phyloP scores from a whole-genome alignment of 208 protist genomes.

The Borovskyia barvae region DNA sequence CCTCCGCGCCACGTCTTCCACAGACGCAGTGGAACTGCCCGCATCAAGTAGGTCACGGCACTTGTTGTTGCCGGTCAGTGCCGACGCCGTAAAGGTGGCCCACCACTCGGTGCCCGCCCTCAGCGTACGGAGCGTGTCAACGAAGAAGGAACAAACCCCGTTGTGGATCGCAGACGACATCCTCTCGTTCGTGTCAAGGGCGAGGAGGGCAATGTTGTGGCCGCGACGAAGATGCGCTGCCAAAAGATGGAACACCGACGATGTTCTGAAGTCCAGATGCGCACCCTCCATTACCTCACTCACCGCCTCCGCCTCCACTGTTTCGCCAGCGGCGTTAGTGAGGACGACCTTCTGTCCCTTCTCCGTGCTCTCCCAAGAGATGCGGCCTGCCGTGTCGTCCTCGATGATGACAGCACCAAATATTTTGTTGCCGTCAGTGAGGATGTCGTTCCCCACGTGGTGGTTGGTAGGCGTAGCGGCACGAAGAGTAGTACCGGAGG shows the following conservation, averaged over 20 bases:
- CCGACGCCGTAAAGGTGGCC: slow-evolving; percentile 27
- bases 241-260: slow-evolving; percentile 9
- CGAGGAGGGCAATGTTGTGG: slow-evolving; percentile 22
- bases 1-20: slow-evolving; percentile 19
- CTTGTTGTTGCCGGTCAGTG: slow-evolving; percentile 26
- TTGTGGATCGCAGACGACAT: slow-evolving; percentile 18
- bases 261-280: slow-evolving; percentile 9
- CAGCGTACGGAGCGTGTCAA: slow-evolving; percentile 19
- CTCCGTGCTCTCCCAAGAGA: slow-evolving; percentile 19
- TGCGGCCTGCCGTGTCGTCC: slow-evolving; percentile 11
- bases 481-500: too few species aligned
- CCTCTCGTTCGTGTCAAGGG: slow-evolving; percentile 15
- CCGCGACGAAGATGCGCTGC: slow-evolving; percentile 25
- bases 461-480: too few species aligned
- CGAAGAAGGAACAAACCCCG: slow-evolving; percentile 21
- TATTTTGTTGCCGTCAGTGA: slow-evolving; percentile 15
- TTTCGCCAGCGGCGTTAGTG: slow-evolving; percentile 15
- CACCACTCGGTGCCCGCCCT: slow-evolving; percentile 26
- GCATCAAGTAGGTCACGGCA: slow-evolving; percentile 45
- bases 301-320: slow-evolving; percentile 15
- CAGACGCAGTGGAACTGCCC: too few species aligned
- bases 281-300: slow-evolving; percentile 13
- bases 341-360: slow-evolving; percentile 24
- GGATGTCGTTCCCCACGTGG: slow-evolving; percentile 1
- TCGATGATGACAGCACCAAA: slow-evolving; percentile 29